phyloP scores from a whole-genome alignment of 78 protist species.

The Dictyostelium purpureum region DNA sequence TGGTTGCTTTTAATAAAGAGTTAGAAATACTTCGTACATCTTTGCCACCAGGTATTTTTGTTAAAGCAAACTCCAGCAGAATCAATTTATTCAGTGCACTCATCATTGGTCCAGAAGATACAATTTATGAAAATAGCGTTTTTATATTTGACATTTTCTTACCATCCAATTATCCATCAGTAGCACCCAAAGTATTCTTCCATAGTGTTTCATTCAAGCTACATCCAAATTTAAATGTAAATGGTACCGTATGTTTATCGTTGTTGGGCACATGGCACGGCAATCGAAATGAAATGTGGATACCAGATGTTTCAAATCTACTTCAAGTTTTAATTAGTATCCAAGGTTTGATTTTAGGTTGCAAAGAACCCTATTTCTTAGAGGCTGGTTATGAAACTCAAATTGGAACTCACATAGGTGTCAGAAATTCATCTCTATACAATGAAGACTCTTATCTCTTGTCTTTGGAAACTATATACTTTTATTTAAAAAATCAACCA shows the following conservation, averaged over 20 bases:
- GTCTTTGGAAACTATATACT: conserved; percentile 29
- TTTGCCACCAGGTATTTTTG: conserved; percentile 66
- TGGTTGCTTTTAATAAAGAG: conserved; percentile 6
- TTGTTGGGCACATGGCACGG: conserved; percentile 84
- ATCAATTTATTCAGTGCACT: conserved; percentile 51
- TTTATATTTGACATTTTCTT: conserved; percentile 66
- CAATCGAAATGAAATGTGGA: conserved; percentile 67
- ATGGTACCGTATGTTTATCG: conserved; percentile 77
- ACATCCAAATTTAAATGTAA: conserved; percentile 75
- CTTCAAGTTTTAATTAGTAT: conserved; percentile 71
- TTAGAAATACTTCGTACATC: conserved; percentile 26
- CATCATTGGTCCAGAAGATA: conserved; percentile 75
- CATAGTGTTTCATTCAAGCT: conserved; percentile 48
- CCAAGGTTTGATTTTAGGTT: conserved; percentile 79
- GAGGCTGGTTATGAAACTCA: conserved; percentile 86
- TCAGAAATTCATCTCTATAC: conserved; percentile 53
- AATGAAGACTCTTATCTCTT: conserved; percentile 57
- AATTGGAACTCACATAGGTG: conserved; percentile 68
- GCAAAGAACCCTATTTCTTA: conserved; percentile 74
- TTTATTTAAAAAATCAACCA: conserved; percentile 31
- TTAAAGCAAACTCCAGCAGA: conserved; percentile 6
- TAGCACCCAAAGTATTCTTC: conserved; percentile 73
- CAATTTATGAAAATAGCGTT: conserved; percentile 62
- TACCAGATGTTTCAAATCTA: conserved; percentile 70
- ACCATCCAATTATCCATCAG: conserved; percentile 51